Percentiles rank a stretch among this genome's conserved stretches.
These are phyloP conservation scores for Nyctanthes arbortristis DNA, from an alignment of 257 asterid species.

Conservation along the genomic window DNA sequence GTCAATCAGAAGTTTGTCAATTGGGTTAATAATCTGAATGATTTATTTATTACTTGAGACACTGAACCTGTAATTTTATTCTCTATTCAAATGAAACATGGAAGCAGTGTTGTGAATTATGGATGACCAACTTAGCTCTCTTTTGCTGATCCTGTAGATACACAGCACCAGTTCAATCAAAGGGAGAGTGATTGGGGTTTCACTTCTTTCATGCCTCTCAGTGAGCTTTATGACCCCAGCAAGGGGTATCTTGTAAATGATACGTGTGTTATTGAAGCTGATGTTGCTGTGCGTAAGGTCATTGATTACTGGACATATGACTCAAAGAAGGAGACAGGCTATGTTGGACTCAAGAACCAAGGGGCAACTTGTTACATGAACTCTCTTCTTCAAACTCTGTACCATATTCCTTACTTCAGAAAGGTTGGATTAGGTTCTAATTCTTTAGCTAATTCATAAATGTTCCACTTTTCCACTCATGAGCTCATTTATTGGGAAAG, in stretches of 20 bases:
- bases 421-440: slow-evolving; percentile 53
- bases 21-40: slow-evolving; percentile 6
- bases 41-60: neutral
- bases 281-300: slow-evolving; percentile 93
- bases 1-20: neutral
- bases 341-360: slow-evolving; percentile 97
- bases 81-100: slow-evolving; percentile 11
- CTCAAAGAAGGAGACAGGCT: slow-evolving; percentile 98
- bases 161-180: slow-evolving; percentile 94
- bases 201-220: slow-evolving; percentile 93
- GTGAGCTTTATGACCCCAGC: slow-evolving; percentile 87
- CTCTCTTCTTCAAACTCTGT: slow-evolving; percentile 92
- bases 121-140: slow-evolving; percentile 23
- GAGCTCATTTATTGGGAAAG: slow-evolving; percentile 19
- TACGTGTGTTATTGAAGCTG: slow-evolving; percentile 82
- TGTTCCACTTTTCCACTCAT: slow-evolving; percentile 13
- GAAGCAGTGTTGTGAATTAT: slow-evolving; percentile 8
- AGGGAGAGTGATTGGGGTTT: slow-evolving; percentile 99
- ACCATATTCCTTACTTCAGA: slow-evolving; percentile 94
- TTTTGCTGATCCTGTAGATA: slow-evolving; percentile 55
- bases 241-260: slow-evolving; percentile 90
- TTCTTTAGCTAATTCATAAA: slow-evolving; percentile 22
- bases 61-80: slow-evolving; percentile 18
- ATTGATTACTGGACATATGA: slow-evolving; percentile 94
- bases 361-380: slow-evolving; percentile 99